Evolutionary conservation across 2,329 filamentous ascomycete species (phyloP).

Genomic region (Cytospora piceae): DNA sequence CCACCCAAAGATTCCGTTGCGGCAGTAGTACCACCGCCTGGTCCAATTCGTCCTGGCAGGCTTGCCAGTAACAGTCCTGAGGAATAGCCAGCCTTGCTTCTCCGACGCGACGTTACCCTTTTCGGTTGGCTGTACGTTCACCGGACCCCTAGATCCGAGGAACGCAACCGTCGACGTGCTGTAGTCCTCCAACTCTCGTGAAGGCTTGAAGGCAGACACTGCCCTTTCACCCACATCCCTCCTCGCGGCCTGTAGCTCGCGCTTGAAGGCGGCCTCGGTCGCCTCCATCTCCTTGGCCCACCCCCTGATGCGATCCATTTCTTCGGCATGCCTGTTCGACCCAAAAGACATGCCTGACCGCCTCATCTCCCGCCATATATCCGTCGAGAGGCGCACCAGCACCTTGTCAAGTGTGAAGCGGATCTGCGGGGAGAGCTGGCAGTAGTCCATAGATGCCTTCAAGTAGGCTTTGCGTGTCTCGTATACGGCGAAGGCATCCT

Average conservation of each 20-base stretch:
- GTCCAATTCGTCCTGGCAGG: conserved; percentile 89
- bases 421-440: conserved; percentile 82
- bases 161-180: conserved; percentile 88
- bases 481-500: conserved; percentile 95
- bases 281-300: conserved; percentile 96
- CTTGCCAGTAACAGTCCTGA: conserved; percentile 82
- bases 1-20: conserved; percentile 95
- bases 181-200: conserved; percentile 91
- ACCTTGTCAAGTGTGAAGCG: conserved; percentile 83
- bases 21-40: conserved; percentile 92
- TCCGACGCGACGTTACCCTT: conserved; percentile 62
- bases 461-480: conserved; percentile 90
- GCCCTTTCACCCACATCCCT: conserved; percentile 82
- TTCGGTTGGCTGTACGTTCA: conserved; percentile 62
- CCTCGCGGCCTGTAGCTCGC: conserved; percentile 78
- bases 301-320: conserved; percentile 89
- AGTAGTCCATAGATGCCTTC: conserved; percentile 92
- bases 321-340: conserved; percentile 70
- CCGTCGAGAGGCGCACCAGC: conserved; percentile 80
- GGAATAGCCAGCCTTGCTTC: conserved; percentile 94
- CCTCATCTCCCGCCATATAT: conserved; percentile 88
- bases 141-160: conserved; percentile 71
- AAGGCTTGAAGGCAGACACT: conserved; percentile 73
- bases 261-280: conserved; percentile 80
- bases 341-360: conserved; percentile 67